Base-by-base conservation (phyloP, 306 rosid species). In the Canavalia ensiformis region DNA sequence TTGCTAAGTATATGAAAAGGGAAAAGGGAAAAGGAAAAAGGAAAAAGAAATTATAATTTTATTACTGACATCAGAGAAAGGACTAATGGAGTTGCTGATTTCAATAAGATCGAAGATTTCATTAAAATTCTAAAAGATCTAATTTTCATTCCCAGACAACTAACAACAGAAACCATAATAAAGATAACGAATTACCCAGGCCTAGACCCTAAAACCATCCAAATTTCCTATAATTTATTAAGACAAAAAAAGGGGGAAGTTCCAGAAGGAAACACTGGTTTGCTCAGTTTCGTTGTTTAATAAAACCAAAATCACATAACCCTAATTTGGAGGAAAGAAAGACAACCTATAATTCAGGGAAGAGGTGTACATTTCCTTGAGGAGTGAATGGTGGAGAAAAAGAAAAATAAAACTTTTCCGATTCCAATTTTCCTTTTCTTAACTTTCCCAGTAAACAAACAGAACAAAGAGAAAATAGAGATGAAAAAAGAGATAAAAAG, bases 381-480 rank as follows among this genome's bases (percentile, higher is more conserved):
- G 13, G 1, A 4, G 11, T 0, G 57, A 50, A 31, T 28, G 29
- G 3, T 0, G 29, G 2, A 7, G 25, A 29, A 34, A 13, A 44
- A 42, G 41, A 44, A 66, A 68, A 41, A 29, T 0, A 10, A 12
- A 66, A 37, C 58, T 64, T 83, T 8, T 49, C 7, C 34, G 29
- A 77, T 58, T 75, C 25, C 1, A 42, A 7, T 62, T 2, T 71
- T 31, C 37, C 34, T 8, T 78, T 78, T 56, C 52, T 67, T 68
- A 64, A 65, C 59, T 79, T 87, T 75, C 82, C 50, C 68, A 57
- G 85, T 64, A 56, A 63, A 75, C 83, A 83, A 83, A 79, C 58
- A 52, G 66, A 37, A 78, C 31, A 71, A 33, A 42, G 58, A 72
- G 7, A 50, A 30, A 39, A 37, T 4, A 74, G 71, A 5, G 11